phyloP scores from a whole-genome alignment of 2,329 filamentous ascomycete species.

The Penicillium hesseltinei region DNA sequence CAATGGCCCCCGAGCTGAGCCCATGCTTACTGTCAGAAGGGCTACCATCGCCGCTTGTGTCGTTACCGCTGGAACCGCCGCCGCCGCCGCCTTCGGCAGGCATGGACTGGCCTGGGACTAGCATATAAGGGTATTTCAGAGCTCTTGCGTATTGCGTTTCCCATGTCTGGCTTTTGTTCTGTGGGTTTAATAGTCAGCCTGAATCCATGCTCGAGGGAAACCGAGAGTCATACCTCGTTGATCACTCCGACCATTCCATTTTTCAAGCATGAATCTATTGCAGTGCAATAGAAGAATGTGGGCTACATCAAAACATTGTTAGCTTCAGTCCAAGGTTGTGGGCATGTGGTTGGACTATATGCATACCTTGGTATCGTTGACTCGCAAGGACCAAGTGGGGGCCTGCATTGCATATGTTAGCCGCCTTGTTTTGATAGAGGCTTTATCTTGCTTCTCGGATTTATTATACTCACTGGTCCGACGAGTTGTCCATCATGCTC shows the following conservation, averaged over 20 bases:
- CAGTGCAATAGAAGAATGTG: constrained; percentile 69
- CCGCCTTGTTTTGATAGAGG: not conserved
- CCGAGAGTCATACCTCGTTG: constrained; percentile 56
- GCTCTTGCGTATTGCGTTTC: constrained; percentile 50
- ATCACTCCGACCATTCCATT: constrained; percentile 74
- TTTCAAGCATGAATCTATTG: constrained; percentile 61
- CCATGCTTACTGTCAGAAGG: constrained; percentile 1
- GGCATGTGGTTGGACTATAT: not conserved
- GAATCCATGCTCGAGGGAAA: not conserved
- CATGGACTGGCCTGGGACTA: constrained; percentile 57
- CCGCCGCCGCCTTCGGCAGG: constrained; percentile 53
- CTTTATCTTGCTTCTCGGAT: too few species aligned
- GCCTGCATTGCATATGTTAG: constrained; percentile 21
- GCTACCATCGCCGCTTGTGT: not conserved
- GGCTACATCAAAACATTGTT: constrained; percentile 39
- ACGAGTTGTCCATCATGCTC: constrained; percentile 46
- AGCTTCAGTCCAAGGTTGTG: not conserved
- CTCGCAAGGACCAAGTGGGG: constrained; percentile 40
- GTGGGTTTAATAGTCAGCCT: constrained; percentile 6
- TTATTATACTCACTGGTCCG: constrained; percentile 28
- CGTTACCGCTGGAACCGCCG: constrained; percentile 1
- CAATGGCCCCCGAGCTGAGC: constrained; percentile 53
- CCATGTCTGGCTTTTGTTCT: constrained; percentile 51
- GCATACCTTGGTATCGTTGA: constrained; percentile 57
- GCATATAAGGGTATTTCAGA: constrained; percentile 50